Conservation (phyloP, 805 yeast species). For the Saccharomycopsis fodiens region DNA sequence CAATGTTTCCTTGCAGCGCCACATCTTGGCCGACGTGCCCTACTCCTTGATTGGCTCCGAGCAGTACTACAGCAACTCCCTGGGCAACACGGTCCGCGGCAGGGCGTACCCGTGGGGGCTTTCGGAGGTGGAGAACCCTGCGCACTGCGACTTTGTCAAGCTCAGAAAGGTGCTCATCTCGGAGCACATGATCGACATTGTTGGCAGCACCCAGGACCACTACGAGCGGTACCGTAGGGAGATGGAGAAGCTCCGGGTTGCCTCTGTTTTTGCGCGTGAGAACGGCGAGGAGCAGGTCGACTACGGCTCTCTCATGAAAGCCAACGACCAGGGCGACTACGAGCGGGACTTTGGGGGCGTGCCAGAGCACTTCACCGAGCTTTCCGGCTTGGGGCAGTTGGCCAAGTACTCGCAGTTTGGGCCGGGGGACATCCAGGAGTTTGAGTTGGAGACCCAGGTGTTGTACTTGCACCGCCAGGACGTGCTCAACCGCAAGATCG, state of each 20-base stretch:
- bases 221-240: slow-evolving; percentile 62
- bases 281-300: neutral
- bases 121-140: slow-evolving; percentile 71
- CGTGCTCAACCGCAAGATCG: slow-evolving; percentile 36
- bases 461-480: slow-evolving; percentile 38
- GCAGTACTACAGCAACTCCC: slow-evolving; percentile 34
- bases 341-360: slow-evolving; percentile 3
- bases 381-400: slow-evolving; percentile 28
- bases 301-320: neutral
- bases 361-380: slow-evolving; percentile 14
- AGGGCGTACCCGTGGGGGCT: slow-evolving; percentile 81
- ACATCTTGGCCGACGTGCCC: slow-evolving; percentile 45
- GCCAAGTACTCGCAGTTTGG: slow-evolving; percentile 32
- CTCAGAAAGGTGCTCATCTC: slow-evolving; percentile 61
- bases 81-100: slow-evolving; percentile 54
- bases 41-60: slow-evolving; percentile 67
- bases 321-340: slow-evolving; percentile 6
- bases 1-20: slow-evolving; percentile 28
- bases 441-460: slow-evolving; percentile 38
- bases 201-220: slow-evolving; percentile 64
- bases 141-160: slow-evolving; percentile 67
- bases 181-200: slow-evolving; percentile 69
- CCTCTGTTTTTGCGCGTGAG: neutral
- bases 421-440: slow-evolving; percentile 32
- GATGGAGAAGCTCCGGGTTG: slow-evolving; percentile 43